Conservation (phyloP, 352 stramenopile genomes). For the Phytophthora ohioensis region DNA sequence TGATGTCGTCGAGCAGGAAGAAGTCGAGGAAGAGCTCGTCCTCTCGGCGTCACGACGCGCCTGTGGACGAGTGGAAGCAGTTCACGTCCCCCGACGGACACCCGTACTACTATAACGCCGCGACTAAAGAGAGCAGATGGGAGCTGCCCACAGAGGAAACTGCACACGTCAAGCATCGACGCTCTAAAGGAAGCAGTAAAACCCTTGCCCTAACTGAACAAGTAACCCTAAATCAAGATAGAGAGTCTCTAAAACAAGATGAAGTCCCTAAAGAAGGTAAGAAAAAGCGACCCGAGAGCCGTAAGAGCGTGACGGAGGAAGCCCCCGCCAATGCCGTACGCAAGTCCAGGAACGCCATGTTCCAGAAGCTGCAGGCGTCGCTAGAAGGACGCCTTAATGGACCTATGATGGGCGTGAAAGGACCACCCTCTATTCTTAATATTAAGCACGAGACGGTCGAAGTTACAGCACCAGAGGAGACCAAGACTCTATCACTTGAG, state of each 20-base stretch:
- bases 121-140: conserved; percentile 73
- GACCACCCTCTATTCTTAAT: conserved; percentile 43
- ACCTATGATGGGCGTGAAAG: conserved; percentile 29
- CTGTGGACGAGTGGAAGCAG: conserved; percentile 49
- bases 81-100: conserved; percentile 71
- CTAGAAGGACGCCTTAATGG: conserved; percentile 48
- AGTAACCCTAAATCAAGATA: background rate
- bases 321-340: background rate
- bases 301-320: conserved; percentile 7
- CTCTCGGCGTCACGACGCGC: conserved; percentile 11
- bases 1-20: conserved; percentile 16
- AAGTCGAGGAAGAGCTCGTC: conserved; percentile 18
- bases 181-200: conserved; percentile 20
- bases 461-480: background rate
- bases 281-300: conserved; percentile 11
- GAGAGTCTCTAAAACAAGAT: conserved; percentile 4
- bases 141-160: conserved; percentile 46
- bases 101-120: conserved; percentile 72
- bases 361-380: conserved; percentile 67
- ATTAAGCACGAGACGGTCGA: conserved; percentile 24
- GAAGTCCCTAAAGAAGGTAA: conserved; percentile 17
- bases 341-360: conserved; percentile 45
- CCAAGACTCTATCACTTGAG: conserved; percentile 32
- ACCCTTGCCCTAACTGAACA: conserved; percentile 17
- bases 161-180: conserved; percentile 9